Base-by-base conservation (phyloP, 2,329 filamentous ascomycete species). In the Pseudogymnoascus pannorum region DNA sequence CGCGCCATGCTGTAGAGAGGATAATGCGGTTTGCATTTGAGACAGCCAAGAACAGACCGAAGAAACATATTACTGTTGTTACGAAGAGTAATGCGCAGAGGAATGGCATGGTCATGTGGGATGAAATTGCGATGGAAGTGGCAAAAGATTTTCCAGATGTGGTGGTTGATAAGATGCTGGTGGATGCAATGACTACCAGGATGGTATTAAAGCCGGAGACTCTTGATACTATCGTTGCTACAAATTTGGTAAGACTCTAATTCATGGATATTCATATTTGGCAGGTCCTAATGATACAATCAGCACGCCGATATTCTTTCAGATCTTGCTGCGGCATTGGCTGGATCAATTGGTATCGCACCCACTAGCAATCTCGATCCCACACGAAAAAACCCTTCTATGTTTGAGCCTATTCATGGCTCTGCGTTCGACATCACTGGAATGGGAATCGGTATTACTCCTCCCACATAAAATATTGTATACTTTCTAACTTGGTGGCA, bases 321-420 rank as follows among this genome's bases (percentile, higher is more conserved):
- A 0, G 87, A 90, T 68, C 76, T 90, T 18, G 87, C 87, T 5
- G 87, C 87, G 12, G 85, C 86, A 0, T 75, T 89, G 5, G 87
- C 87, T 2, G 87, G 87, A 0, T 86, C 82, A 2, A 89, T 90
- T 63, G 87, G 87, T 7, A 89, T 91, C 62, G 87, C 87, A 3
- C 86, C 87, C 2, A 88, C 86, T 0, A 83, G 79, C 57, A 89
- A 88, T 66, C 76, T 89, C 1, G 86, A 89, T 65, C 86, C 87
- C 1, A 76, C 74, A 0, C 70, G 81, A 70, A 26, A 81, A 71
- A 69, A 83, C 72, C 66, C 83, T 65, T 80, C 77, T 60, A 84
- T 85, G 80, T 86, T 85, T 64, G 83, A 85, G 73, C 82, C 82
- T 0, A 84, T 85, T 60, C 81, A 84, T 66, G 82, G 82, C 1